Evolutionary conservation across 1,284 basidiomycete genomes (phyloP), one percentile per base, ranked within the genome.

Genomic region (Lentinula novae-zelandiae): DNA sequence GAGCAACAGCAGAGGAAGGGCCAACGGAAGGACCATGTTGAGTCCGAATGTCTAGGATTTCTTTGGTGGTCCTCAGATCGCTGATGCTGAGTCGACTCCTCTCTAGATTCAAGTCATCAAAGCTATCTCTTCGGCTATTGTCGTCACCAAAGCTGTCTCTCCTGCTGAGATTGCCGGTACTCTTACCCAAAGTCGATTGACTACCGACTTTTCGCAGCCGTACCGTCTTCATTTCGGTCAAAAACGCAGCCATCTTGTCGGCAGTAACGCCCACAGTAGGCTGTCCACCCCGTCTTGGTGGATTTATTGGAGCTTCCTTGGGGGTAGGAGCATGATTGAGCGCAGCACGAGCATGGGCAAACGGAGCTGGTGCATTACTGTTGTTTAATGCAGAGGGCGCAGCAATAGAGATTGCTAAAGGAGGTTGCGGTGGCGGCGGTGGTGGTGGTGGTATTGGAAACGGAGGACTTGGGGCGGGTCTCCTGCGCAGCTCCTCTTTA

Each of bases 241-340:
- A 70, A 67, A 92, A 92, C 2, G 85, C 88, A 0, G 86, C 86
- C 87, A 92, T 91, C 69, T 90, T 89, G 63, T 92, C 90, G 3
- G 84, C 78, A 0, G 87, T 80, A 6, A 92, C 77, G 33, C 86
- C 86, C 17, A 91, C 77, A 0, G 87, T 85, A 0, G 90, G 85
- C 59, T 83, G 80, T 5, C 87, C 86, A 3, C 80, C 73, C 53
- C 81, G 76, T 57, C 76, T 78, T 34, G 73, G 60, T 12, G 77
- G 72, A 62, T 87, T 89, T 58, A 89, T 89, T 2, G 87, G 85
- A 0, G 81, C 83, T 68, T 89, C 87, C 6, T 78, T 73, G 0
- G 87, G 86, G 8, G 77, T 73, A 27, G 76, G 78, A 3, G 83
- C 80, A 33, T 82, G 83, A 62, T 84, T 85, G 15, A 92, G 76